These are phyloP conservation scores for Choanephora cucurbitarum DNA, from an alignment of 371 early-diverging fungal genomes.

Conservation along the genomic window DNA sequence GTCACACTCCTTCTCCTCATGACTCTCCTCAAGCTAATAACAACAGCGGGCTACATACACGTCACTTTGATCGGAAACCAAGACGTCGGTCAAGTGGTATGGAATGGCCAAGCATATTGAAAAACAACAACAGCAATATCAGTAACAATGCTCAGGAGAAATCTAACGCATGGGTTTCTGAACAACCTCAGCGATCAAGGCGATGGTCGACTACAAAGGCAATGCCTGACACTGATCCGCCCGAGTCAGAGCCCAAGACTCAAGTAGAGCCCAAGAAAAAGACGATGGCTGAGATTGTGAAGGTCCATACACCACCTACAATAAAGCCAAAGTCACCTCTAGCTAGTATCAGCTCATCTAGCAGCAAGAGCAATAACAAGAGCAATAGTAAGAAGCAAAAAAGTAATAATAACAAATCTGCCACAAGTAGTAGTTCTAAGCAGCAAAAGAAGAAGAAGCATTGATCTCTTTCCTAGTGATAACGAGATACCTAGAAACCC, in stretches of 20 bases:
- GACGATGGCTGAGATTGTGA: conserved; percentile 31
- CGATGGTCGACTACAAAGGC: conserved; percentile 27
- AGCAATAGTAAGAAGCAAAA: conserved; percentile 31
- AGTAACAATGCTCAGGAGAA: neutral
- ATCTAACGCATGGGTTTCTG: neutral
- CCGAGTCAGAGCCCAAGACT: too few relatives aligned
- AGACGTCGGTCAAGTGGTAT: conserved; percentile 14
- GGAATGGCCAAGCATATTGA: conserved; percentile 27
- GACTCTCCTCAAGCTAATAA: too few relatives aligned
- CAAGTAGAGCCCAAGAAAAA: conserved; percentile 11
- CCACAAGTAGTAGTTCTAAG: conserved; percentile 70
- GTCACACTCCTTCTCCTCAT: conserved; percentile 4
- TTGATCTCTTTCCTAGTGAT: conserved; percentile 19
- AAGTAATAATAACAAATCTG: conserved; percentile 72
- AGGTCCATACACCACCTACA: conserved; percentile 11
- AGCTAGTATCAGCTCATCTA: conserved; percentile 1
- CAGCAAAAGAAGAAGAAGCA: conserved; percentile 70
- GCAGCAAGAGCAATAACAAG: conserved; percentile 10
- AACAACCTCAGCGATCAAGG: conserved; percentile 16
- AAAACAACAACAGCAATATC: neutral
- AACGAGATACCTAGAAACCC: neutral
- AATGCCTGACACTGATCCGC: neutral
- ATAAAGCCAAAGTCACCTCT: conserved; percentile 2
- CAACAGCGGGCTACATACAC: neutral
- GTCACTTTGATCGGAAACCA: conserved; percentile 1